Conservation (phyloP, 306 rosid species). For the Lagenaria siceraria region DNA sequence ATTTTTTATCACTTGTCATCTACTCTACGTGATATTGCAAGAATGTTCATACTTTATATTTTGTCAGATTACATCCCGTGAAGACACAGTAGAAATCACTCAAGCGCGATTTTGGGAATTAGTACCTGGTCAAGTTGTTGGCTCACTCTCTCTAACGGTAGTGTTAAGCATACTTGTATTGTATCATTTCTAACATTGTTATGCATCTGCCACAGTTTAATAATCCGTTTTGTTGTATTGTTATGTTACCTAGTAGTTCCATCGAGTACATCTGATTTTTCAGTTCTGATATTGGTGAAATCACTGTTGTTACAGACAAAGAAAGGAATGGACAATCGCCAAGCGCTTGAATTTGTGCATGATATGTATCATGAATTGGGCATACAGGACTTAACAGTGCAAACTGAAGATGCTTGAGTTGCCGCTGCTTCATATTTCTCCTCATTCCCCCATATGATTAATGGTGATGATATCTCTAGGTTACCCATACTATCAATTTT, state of each 20-base stretch:
- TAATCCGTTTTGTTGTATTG: neutral
- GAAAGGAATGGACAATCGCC: slow-evolving; percentile 54
- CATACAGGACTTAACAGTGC: slow-evolving; percentile 73
- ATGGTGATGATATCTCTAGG: neutral
- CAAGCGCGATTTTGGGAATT: slow-evolving; percentile 88
- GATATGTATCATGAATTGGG: slow-evolving; percentile 86
- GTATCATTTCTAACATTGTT: neutral
- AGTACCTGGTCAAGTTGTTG: slow-evolving; percentile 87
- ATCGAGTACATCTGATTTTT: neutral
- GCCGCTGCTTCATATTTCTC: slow-evolving; percentile 5
- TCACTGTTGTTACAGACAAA: slow-evolving; percentile 41
- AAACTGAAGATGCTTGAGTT: slow-evolving; percentile 41
- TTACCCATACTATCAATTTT: neutral
- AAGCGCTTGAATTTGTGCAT: slow-evolving; percentile 63
- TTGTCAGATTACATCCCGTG: slow-evolving; percentile 51
- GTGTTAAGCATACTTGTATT: neutral
- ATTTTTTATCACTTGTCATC: neutral
- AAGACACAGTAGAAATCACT: slow-evolving; percentile 66
- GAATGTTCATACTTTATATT: slow-evolving; percentile 1
- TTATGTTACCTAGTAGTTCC: neutral
- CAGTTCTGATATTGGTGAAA: slow-evolving; percentile 1
- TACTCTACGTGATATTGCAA: neutral
- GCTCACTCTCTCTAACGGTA: slow-evolving; percentile 68
- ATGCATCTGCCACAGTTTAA: neutral
- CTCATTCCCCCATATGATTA: neutral